A percentile compares a stretch with the other conserved stretches of the same genome.
phyloP scores from a whole-genome alignment of 306 rosid genomes.

The Dryas alaskensis region DNA sequence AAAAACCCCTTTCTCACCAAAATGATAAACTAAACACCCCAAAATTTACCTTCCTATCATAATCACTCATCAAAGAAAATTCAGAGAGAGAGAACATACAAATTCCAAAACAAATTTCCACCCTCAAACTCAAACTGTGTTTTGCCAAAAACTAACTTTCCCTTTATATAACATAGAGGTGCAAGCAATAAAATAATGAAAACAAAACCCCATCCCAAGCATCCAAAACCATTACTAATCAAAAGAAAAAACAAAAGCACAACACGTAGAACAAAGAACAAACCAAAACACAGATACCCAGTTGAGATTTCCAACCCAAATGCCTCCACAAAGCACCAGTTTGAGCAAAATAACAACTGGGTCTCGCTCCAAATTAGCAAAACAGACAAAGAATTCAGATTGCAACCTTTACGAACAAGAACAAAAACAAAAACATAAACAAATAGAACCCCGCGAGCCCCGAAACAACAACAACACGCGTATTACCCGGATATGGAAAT shows the following conservation, averaged over 20 bases:
- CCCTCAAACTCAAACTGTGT: conserved; percentile 14
- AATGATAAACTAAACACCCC: conserved; percentile 9
- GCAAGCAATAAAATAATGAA: conserved; percentile 26
- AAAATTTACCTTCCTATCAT: conserved; percentile 28
- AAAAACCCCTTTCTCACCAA: conserved; percentile 2
- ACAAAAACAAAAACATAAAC: conserved; percentile 19
- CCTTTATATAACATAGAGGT: conserved; percentile 26
- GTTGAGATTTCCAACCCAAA: conserved; percentile 43
- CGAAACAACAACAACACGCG: conserved; percentile 30
- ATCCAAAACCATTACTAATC: conserved; percentile 39
- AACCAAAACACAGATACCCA: conserved; percentile 47
- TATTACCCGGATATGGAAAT: conserved; percentile 36
- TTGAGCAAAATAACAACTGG: conserved; percentile 23
- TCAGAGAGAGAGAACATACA: conserved; percentile 1
- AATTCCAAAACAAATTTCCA: conserved; percentile 21
- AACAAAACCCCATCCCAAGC: conserved; percentile 35
- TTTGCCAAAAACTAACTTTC: conserved; percentile 14
- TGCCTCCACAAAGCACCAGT: conserved; percentile 34
- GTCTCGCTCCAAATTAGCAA: conserved; percentile 21
- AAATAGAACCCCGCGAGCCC: conserved; percentile 33
- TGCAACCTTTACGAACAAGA: conserved; percentile 6
- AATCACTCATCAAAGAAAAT: conserved; percentile 13
- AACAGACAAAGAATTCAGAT: conserved; percentile 16
- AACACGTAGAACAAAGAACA: conserved; percentile 30
- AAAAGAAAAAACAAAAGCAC: conserved; percentile 40